Evolutionary conservation across 345 rosid genomes (phyloP), one percentile per base, ranked within the genome.

Genomic region (Stellera chamaejasme): DNA sequence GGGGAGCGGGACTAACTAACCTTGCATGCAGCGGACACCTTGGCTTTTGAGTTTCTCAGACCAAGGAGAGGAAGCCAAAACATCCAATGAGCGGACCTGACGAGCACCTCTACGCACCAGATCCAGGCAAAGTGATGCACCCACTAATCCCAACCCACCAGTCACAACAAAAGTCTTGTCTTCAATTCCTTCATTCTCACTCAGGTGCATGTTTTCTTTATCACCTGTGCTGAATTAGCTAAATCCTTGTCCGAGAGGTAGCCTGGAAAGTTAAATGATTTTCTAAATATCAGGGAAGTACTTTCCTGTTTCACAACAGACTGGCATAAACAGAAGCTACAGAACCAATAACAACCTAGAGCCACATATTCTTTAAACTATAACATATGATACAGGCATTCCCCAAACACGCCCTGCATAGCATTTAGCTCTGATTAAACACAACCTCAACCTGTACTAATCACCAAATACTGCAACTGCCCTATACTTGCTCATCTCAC

Each of bases 151-250:
- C 13, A 84, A 65, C 1, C 96, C 96, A 45, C 96, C 95, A 4
- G 95, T 88, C 8, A 92, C 90, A 11, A 81, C 83, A 57, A 88
- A 85, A 74, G 78, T 73, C 51, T 76, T 76, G 56, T 74, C 88
- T 66, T 91, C 92, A 46, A 91, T 77, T 10, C 98, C 98, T 69
- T 91, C 96, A 60, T 88, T 91, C 68, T 91, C 98, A 75, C 90
- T 88, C 69, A 91, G 62, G 74, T 83, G 95, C 96, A 88, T 84
- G 45, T 67, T 56, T n/a, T 9, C 4, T 28, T 28, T 27, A 12
- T 16, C 47, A 27, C 39, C 39, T 32, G 39, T 32, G 39, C 39
- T 8, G 9, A 8, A 5, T 8, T 8, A 32, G 9, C 39, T 32
- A 8, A 32, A 32, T 32, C 39, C 39, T 32, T 8, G 5, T 32